Evolutionary conservation across 192 early-diverging fungal genomes (phyloP).

Genomic region (Rhizoclosmatium globosum): DNA sequence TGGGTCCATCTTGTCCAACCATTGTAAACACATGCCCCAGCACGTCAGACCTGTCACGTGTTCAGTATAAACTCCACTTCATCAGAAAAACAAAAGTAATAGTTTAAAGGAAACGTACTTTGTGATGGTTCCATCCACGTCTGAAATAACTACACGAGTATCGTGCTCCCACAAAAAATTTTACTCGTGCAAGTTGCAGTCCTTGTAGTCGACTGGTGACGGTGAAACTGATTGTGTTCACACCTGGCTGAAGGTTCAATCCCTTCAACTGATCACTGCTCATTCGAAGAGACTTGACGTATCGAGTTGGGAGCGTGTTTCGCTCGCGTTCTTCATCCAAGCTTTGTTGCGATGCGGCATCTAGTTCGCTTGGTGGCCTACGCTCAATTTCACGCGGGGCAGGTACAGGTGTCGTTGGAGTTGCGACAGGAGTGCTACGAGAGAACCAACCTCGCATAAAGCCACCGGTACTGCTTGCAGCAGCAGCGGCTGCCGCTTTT

Average conservation of each 20-base stretch:
- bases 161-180: constrained; percentile 89
- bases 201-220: constrained; percentile 82
- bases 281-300: constrained; percentile 83
- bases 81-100: not conserved
- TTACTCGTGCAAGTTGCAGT: constrained; percentile 83
- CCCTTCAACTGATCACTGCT: constrained; percentile 89
- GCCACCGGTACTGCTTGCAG: constrained; percentile 34
- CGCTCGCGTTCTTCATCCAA: not conserved
- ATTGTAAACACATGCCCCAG: constrained; percentile 96
- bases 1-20: constrained; percentile 99
- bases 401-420: not conserved
- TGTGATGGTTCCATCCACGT: constrained; percentile 99
- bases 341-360: not conserved
- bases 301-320: not conserved
- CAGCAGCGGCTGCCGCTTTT: constrained; percentile 6
- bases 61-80: not conserved
- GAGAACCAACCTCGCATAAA: constrained; percentile 49
- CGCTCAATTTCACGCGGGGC: not conserved
- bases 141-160: constrained; percentile 92
- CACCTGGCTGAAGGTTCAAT: constrained; percentile 82
- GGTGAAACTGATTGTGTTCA: constrained; percentile 90
- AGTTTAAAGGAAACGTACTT: constrained; percentile 58
- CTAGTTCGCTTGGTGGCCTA: not conserved
- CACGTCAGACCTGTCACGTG: constrained; percentile 76
- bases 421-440: constrained; percentile 16